Evolutionary conservation across 768 basidiomycete genomes (phyloP), one percentile per base, ranked within the genome.

Genomic region (Ephemerocybe angulata): DNA sequence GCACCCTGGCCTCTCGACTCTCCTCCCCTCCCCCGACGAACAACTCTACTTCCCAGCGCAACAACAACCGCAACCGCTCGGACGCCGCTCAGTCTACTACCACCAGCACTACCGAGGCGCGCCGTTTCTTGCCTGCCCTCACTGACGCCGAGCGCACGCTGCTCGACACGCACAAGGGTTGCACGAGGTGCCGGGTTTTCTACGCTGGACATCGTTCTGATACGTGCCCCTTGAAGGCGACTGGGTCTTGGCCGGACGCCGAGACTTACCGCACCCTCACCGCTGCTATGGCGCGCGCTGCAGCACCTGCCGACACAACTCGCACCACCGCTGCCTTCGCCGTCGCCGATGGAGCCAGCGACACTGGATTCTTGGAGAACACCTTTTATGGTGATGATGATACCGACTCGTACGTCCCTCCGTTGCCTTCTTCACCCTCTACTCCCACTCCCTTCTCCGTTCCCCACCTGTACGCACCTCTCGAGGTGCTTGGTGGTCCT

Each of bases 91-190:
- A n/a, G n/a, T n/a, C n/a, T n/a, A n/a, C n/a, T n/a, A n/a, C n/a
- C 11, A 21, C 41, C 55, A 28, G 22, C 31, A 6, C 53, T 22
- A 40, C 33, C 22, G 15, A 50, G 19, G n/a, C 24, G 1, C 48
- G 31, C 21, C 8, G 44, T 17, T 42, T 33, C 28, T 47, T 60
- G 12, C 49, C 60, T 28, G 55, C 54, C n/a, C 55, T 61, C 21
- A 54, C 38, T 1, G 38, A 54, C 17, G 22, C 28, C 1, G 57
- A 62, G 25, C 41, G 54, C 19, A 15, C 22, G 22, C 51, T 65
- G 5, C 54, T 62, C 40, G 50, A 56, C 12, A 19, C 60, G 6
- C 50, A 60, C 22, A 51, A 55, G 1, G 62, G 62, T 17, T 65
- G 62, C 42, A 52, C 30, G 30, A n/a, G 41, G 10, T 63, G 64